Percentiles rank a stretch among this genome's conserved stretches.
These are phyloP conservation scores for Xylariomycetidae sp. DNA, from an alignment of 2,329 filamentous ascomycete genomes.

Conservation along the genomic window DNA sequence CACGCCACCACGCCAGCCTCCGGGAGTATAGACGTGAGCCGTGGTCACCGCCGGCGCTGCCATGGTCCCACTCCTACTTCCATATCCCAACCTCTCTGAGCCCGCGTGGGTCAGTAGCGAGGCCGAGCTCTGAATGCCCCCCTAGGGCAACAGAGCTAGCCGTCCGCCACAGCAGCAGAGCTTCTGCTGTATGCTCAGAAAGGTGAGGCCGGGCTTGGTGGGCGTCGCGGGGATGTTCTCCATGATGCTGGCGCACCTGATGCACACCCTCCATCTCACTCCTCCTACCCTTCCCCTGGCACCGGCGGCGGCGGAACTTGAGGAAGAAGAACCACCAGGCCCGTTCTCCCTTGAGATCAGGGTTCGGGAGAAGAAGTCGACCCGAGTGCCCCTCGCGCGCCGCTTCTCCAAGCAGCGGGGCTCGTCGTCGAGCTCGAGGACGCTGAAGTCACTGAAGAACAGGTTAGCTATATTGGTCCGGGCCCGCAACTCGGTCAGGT, in stretches of 20 bases:
- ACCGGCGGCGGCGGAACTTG: too few relatives aligned
- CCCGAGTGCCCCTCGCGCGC: constrained; percentile 32
- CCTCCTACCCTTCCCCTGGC: too few relatives aligned
- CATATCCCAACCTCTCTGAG: background rate
- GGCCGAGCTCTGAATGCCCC: too few relatives aligned
- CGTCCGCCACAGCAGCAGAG: constrained; percentile 51
- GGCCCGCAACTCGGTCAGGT: constrained; percentile 53
- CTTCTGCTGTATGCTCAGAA: constrained; percentile 50
- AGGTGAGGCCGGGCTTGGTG: constrained; percentile 45
- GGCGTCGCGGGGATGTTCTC: constrained; percentile 45
- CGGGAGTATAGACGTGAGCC: too few relatives aligned
- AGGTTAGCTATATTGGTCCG: constrained; percentile 62
- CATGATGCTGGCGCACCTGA: constrained; percentile 61
- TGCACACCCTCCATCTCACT: constrained; percentile 51
- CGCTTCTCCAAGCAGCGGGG: constrained; percentile 39
- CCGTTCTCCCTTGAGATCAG: constrained; percentile 44
- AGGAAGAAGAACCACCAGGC: too few relatives aligned
- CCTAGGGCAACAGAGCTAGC: constrained; percentile 49
- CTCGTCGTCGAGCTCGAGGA: constrained; percentile 63
- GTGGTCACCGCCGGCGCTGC: too few relatives aligned
- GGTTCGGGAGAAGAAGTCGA: constrained; percentile 56
- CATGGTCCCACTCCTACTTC: too few relatives aligned
- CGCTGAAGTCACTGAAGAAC: constrained; percentile 67
- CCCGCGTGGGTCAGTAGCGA: too few relatives aligned
- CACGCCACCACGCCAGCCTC: too few relatives aligned